Base-by-base conservation (phyloP, 257 asterid genomes). In the Solanum habrochaites region DNA sequence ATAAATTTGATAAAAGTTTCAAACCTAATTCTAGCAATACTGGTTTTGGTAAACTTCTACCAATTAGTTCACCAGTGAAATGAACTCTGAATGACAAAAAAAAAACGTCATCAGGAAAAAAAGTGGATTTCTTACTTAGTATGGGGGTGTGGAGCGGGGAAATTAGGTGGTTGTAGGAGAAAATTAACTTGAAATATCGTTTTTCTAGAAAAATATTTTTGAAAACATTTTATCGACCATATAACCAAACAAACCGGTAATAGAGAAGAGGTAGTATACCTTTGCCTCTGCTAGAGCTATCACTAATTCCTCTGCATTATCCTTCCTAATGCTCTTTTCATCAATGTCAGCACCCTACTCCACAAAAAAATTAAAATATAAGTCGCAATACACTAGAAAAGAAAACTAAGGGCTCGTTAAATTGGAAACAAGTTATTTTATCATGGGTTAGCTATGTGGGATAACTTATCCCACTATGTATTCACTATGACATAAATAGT, bases 261-360 rank as follows among this genome's bases (percentile, higher is more conserved):
- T 16, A 16, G 23, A 66, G 40, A 80, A 75, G 20, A 85, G 47
- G 66, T 23, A n/a, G n/a, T 60, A 75, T 88, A 93, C 98, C 99
- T 95, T 96, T 39, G 98, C 98, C 89, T 94, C 97, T 27, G 99
- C 99, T 66, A 96, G 92, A 90, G 93, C 93, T 91, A 91, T 89
- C n/a, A 96, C 98, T 73, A 96, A 93, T 87, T 96, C 97, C 88
- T 96, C 98, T 2, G 97, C 92, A 71, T 89, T 94, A 18, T 95
- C 98, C 92, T 87, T 93, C 91, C 98, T 91, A 87, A 95, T 94
- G 85, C 96, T 92, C 89, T 93, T 91, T 89, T 96, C 98, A 83
- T 96, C 98, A 67, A 96, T 94, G 88, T 96, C 98, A 77, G 98
- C 98, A 78, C 92, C 86, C 98, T 94, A 89, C 52, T 87, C 74